Evolutionary conservation across 2,329 filamentous ascomycete species (phyloP).

Genomic region (Colletotrichum sp.): DNA sequence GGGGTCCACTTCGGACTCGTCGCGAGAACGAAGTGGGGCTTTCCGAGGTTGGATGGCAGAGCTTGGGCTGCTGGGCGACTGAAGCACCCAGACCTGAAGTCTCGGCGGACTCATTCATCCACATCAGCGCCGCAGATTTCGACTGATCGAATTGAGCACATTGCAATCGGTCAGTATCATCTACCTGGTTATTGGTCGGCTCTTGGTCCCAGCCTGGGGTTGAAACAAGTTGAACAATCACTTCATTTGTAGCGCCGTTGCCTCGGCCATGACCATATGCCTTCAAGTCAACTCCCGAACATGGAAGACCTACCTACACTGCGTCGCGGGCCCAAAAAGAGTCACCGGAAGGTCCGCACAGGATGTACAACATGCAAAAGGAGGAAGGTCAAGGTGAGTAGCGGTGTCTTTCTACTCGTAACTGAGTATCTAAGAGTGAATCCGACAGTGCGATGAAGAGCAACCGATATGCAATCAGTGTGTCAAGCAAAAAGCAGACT

Average conservation of each 20-base stretch:
- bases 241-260: background rate
- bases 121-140: background rate
- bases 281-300: background rate
- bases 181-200: background rate
- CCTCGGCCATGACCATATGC: background rate
- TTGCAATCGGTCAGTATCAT: background rate
- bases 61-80: background rate
- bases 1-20: background rate
- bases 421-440: background rate
- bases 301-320: background rate
- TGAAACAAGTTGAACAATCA: background rate
- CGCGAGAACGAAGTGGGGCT: background rate
- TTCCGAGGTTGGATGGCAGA: background rate
- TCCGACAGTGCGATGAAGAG: slow-evolving; percentile 41
- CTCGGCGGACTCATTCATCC: background rate
- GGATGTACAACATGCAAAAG: slow-evolving; percentile 41
- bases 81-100: background rate
- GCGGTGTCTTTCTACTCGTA: background rate
- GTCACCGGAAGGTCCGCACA: slow-evolving; percentile 35
- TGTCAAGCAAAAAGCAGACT: slow-evolving; percentile 39
- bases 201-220: background rate
- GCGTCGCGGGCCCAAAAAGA: background rate
- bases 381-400: slow-evolving; percentile 42
- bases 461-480: slow-evolving; percentile 42
- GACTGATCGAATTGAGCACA: background rate